Percentiles rank a stretch among this genome's conserved stretches.
Evolutionary conservation across 108 stramenopile species (phyloP).

Genomic region (Schizochytrium sp.): DNA sequence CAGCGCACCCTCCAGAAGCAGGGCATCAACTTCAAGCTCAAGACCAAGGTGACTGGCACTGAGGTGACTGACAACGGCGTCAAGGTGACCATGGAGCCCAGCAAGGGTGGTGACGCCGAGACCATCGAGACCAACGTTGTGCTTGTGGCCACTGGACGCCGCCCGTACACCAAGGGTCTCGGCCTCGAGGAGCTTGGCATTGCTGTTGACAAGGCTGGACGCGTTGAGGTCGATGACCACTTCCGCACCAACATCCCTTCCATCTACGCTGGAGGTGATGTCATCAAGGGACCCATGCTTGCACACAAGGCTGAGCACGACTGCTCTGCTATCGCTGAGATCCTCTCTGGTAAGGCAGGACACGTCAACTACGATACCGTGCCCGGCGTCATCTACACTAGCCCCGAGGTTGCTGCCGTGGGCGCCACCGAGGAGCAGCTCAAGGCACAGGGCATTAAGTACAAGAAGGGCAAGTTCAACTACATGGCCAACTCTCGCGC

Average conservation of each 20-base stretch:
- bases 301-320: slow-evolving; percentile 99
- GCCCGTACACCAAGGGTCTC: slow-evolving; percentile 96
- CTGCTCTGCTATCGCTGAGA: slow-evolving; percentile 96
- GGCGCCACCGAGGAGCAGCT: slow-evolving; percentile 99
- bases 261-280: slow-evolving; percentile 97
- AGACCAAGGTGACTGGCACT: slow-evolving; percentile 92
- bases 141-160: slow-evolving; percentile 97
- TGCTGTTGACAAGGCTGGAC: slow-evolving; percentile 91
- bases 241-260: slow-evolving; percentile 92
- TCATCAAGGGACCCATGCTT: slow-evolving; percentile 99
- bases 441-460: slow-evolving; percentile 91
- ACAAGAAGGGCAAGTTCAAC: slow-evolving; percentile 95
- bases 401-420: slow-evolving; percentile 97
- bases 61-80: slow-evolving; percentile 88
- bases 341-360: slow-evolving; percentile 95
- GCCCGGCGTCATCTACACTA: slow-evolving; percentile 99
- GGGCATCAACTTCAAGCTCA: slow-evolving; percentile 95
- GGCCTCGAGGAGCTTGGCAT: slow-evolving; percentile 95
- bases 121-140: slow-evolving; percentile 89
- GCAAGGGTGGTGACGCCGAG: slow-evolving; percentile 84
- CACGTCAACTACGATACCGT: slow-evolving; percentile 99
- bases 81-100: slow-evolving; percentile 88
- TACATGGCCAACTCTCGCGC: slow-evolving; percentile 95
- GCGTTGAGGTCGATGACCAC: slow-evolving; percentile 96
- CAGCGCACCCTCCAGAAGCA: slow-evolving; percentile 96